Evolutionary conservation across 164 flowering plant genomes (phyloP).

Genomic region (Tinospora cordifolia): DNA sequence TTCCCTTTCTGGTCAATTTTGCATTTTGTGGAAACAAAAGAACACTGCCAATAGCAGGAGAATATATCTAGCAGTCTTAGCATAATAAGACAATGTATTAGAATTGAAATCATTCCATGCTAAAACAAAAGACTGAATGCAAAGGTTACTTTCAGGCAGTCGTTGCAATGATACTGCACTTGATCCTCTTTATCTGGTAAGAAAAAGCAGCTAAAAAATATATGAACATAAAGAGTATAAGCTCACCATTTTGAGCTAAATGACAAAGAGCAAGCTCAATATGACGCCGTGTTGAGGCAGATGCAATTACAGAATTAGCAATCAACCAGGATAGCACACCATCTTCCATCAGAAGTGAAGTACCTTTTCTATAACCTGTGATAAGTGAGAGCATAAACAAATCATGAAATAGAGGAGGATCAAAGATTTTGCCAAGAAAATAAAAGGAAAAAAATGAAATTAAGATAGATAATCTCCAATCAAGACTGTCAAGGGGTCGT

Average conservation of each 20-base stretch:
- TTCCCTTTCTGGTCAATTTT: too few species aligned
- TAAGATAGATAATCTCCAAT: too few species aligned
- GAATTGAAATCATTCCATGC: background rate
- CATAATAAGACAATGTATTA: background rate
- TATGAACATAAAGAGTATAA: constrained; percentile 3
- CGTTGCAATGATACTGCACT: background rate
- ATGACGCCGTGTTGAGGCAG: constrained; percentile 65
- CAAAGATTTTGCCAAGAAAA: background rate
- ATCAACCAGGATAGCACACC: constrained; percentile 69
- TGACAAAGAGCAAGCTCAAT: constrained; percentile 90
- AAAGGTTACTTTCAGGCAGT: background rate
- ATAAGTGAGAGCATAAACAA: background rate
- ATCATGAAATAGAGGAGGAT: background rate
- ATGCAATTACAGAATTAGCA: constrained; percentile 36
- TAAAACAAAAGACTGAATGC: background rate
- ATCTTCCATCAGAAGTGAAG: constrained; percentile 70
- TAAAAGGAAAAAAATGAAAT: too few species aligned
- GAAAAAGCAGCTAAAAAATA: background rate
- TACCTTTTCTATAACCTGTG: constrained; percentile 63
- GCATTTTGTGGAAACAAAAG: too few species aligned
- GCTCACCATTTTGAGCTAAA: constrained; percentile 78
- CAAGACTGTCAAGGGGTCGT: too few species aligned
- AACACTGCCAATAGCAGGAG: too few species aligned
- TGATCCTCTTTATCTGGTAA: background rate
- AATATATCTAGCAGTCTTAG: too few species aligned